phyloP scores from a whole-genome alignment of 2,329 filamentous ascomycete species.

The Phoma sp. region DNA sequence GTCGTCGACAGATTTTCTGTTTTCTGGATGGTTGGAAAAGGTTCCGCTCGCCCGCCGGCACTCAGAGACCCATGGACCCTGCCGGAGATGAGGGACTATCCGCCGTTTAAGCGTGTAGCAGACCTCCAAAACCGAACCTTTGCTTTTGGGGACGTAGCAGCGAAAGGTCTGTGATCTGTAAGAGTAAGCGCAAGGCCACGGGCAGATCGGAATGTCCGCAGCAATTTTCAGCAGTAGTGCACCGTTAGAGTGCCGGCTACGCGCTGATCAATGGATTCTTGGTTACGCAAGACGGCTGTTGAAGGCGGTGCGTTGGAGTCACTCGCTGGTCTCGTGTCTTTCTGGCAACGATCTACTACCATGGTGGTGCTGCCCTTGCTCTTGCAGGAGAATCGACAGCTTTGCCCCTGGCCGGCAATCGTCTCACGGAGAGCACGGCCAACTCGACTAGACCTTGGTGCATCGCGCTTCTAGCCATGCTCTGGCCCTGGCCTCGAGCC shows the following conservation, averaged over 20 bases:
- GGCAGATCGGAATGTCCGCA: conserved; percentile 30
- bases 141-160: background rate
- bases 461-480: conserved; percentile 25
- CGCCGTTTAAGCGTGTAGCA: conserved; percentile 1
- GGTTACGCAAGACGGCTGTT: conserved; percentile 11
- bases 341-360: conserved; percentile 22
- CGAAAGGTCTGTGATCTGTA: background rate
- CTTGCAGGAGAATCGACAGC: conserved; percentile 8
- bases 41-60: conserved; percentile 12
- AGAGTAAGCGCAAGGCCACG: background rate
- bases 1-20: background rate
- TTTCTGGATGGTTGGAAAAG: conserved; percentile 19
- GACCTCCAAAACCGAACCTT: background rate
- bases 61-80: conserved; percentile 11
- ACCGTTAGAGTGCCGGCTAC: conserved; percentile 26
- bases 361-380: conserved; percentile 21
- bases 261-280: conserved; percentile 22
- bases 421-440: conserved; percentile 17
- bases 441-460: conserved; percentile 21
- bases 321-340: conserved; percentile 24
- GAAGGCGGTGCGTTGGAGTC: background rate
- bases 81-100: conserved; percentile 16
- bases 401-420: conserved; percentile 23
- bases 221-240: conserved; percentile 24
- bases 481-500: conserved; percentile 21